Conservation (phyloP, 1,284 basidiomycete species). For the Wolfiporia cocos region DNA sequence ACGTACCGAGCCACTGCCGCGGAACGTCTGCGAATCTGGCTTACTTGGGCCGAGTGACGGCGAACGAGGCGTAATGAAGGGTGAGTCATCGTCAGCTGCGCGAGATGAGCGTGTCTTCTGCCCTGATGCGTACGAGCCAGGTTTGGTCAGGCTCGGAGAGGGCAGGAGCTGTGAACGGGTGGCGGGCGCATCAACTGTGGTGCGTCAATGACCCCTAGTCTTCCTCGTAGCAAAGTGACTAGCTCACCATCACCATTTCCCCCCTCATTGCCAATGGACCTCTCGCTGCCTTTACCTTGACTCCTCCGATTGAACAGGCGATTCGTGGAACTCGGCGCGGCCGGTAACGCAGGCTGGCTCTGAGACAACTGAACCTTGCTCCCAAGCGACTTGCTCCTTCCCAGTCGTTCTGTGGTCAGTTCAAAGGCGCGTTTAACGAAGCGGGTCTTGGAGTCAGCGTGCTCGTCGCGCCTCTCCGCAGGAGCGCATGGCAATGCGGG, state of each 20-base stretch:
- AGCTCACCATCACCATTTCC: slow-evolving; percentile 21
- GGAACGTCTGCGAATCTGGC: slow-evolving; percentile 45
- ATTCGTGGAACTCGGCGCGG: slow-evolving; percentile 36
- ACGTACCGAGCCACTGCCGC: slow-evolving; percentile 63
- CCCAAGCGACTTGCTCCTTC: slow-evolving; percentile 35
- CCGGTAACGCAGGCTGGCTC: slow-evolving; percentile 27
- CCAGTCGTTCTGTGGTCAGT: slow-evolving; percentile 50
- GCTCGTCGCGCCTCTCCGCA: slow-evolving; percentile 2
- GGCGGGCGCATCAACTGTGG: slow-evolving; percentile 15
- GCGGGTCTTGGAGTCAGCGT: slow-evolving; percentile 10
- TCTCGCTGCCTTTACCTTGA: slow-evolving; percentile 44
- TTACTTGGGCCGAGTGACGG: slow-evolving; percentile 41
- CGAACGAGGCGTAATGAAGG: slow-evolving; percentile 70
- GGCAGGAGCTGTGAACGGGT: slow-evolving; percentile 18
- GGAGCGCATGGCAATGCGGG: slow-evolving; percentile 1
- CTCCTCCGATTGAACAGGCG: slow-evolving; percentile 52
- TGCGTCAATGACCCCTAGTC: not conserved
- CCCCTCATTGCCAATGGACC: slow-evolving; percentile 24
- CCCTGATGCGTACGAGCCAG: slow-evolving; percentile 11
- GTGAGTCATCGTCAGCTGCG: slow-evolving; percentile 53
- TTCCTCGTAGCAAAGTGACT: not conserved
- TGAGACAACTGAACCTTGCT: slow-evolving; percentile 20
- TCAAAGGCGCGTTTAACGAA: slow-evolving; percentile 38
- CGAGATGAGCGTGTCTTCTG: slow-evolving; percentile 11
- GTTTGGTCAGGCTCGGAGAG: slow-evolving; percentile 3